Evolutionary conservation across 441 rosid species (phyloP).

Genomic region (Flueggea neowawraea): DNA sequence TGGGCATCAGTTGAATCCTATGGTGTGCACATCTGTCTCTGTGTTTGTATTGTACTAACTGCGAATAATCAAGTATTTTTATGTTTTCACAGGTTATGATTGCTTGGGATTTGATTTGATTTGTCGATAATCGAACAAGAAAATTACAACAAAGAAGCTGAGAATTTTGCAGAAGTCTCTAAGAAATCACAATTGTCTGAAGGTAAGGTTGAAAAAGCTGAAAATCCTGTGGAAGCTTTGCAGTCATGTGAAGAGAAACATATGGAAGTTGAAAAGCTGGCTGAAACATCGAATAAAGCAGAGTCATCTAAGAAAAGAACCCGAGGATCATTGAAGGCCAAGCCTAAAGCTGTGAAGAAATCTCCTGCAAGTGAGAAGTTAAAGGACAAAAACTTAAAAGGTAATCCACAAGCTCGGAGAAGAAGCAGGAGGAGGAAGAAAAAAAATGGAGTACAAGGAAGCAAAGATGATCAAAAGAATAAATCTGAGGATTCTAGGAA

Average conservation of each 20-base stretch:
- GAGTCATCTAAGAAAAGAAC: slow-evolving; percentile 32
- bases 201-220: slow-evolving; percentile 19
- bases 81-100: neutral
- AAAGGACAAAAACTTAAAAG: slow-evolving; percentile 24
- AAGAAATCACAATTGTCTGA: slow-evolving; percentile 8
- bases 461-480: neutral
- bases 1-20: slow-evolving; percentile 27
- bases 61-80: neutral
- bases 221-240: slow-evolving; percentile 2
- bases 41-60: neutral
- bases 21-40: neutral
- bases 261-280: slow-evolving; percentile 9
- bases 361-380: slow-evolving; percentile 20
- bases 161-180: neutral
- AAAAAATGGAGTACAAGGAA: neutral
- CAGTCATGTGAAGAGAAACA: slow-evolving; percentile 1
- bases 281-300: slow-evolving; percentile 23
- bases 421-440: slow-evolving; percentile 11
- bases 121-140: slow-evolving; percentile 30
- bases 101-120: slow-evolving; percentile 3
- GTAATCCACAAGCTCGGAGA: slow-evolving; percentile 12
- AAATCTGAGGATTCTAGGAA: neutral
- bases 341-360: slow-evolving; percentile 36
- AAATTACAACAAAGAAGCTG: neutral
- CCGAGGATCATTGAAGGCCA: slow-evolving; percentile 30